Percentiles rank a stretch among this genome's conserved stretches.
These are phyloP conservation scores for Pichia sp. DNA, from an alignment of 1,139 yeast species.

Conservation along the genomic window DNA sequence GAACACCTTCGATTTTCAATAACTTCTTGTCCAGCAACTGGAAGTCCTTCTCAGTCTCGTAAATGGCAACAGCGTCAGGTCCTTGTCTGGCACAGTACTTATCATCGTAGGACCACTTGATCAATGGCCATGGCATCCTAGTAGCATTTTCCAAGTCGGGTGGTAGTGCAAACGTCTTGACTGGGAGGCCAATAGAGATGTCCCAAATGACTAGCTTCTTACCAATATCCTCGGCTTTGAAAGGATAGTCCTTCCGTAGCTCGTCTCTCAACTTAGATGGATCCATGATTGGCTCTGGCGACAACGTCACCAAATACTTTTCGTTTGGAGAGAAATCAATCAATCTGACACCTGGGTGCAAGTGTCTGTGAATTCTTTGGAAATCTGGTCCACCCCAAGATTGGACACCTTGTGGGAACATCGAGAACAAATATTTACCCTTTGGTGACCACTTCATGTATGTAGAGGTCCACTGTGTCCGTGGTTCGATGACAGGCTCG, in stretches of 20 bases:
- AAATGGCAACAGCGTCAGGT: slow-evolving; percentile 88
- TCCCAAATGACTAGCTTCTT: slow-evolving; percentile 96
- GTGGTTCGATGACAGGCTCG: slow-evolving; percentile 73
- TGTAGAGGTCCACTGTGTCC: slow-evolving; percentile 81
- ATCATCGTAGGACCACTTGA: slow-evolving; percentile 94
- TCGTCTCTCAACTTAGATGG: slow-evolving; percentile 48
- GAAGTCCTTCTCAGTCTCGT: slow-evolving; percentile 65
- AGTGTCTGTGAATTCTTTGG: slow-evolving; percentile 68
- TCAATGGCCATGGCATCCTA: slow-evolving; percentile 93
- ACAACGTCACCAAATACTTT: slow-evolving; percentile 83
- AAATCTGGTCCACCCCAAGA: slow-evolving; percentile 93
- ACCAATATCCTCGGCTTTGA: slow-evolving; percentile 84
- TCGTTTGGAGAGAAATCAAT: slow-evolving; percentile 93
- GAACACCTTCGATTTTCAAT: slow-evolving; percentile 77
- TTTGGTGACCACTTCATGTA: slow-evolving; percentile 89
- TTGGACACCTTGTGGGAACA: slow-evolving; percentile 93
- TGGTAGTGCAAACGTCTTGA: slow-evolving; percentile 87
- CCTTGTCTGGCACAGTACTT: slow-evolving; percentile 93
- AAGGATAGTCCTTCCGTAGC: slow-evolving; percentile 62
- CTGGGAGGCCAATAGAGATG: slow-evolving; percentile 74
- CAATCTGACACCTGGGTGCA: slow-evolving; percentile 86
- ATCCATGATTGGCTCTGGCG: slow-evolving; percentile 74
- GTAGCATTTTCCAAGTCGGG: slow-evolving; percentile 66
- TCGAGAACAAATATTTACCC: slow-evolving; percentile 83
- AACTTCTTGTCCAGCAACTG: slow-evolving; percentile 79